Percentiles rank a stretch among this genome's conserved stretches.
Evolutionary conservation across 177 flowering plant species (phyloP).

Genomic region (Vitis hybrid): DNA sequence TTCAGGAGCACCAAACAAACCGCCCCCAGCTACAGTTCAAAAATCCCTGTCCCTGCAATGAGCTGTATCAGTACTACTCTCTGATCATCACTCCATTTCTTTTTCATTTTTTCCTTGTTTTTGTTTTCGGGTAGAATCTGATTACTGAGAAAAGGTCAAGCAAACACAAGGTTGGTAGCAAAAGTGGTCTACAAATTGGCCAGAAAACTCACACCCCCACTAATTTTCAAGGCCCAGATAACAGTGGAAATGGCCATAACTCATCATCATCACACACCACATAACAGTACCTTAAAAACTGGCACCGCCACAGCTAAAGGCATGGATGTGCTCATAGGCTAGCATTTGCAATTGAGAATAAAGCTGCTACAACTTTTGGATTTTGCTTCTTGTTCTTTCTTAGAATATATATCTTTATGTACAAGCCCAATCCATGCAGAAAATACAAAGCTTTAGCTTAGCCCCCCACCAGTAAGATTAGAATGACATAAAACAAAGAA

Average conservation of each 20-base stretch:
- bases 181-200: background rate
- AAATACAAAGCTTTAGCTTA: constrained; percentile 3
- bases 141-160: background rate
- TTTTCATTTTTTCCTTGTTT: too few species aligned
- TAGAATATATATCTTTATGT: background rate
- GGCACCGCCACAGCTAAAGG: constrained; percentile 1
- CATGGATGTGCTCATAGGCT: constrained; percentile 4
- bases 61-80: background rate
- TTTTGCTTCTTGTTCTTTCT: constrained; percentile 19
- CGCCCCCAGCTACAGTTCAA: constrained; percentile 9
- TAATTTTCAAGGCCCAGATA: background rate
- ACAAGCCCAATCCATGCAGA: background rate
- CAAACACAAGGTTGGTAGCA: constrained; percentile 3
- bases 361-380: constrained; percentile 26
- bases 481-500: background rate
- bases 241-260: background rate
- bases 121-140: too few species aligned
- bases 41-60: constrained; percentile 9
- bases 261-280: constrained; percentile 3
- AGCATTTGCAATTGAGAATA: constrained; percentile 1
- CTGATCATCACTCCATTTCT: background rate
- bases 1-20: constrained; percentile 7
- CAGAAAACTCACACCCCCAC: background rate
- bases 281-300: constrained; percentile 20
- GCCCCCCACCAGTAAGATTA: background rate